Base-by-base conservation (phyloP, 176 grass and related monocot genomes). In the Miscanthus lutarioriparius region DNA sequence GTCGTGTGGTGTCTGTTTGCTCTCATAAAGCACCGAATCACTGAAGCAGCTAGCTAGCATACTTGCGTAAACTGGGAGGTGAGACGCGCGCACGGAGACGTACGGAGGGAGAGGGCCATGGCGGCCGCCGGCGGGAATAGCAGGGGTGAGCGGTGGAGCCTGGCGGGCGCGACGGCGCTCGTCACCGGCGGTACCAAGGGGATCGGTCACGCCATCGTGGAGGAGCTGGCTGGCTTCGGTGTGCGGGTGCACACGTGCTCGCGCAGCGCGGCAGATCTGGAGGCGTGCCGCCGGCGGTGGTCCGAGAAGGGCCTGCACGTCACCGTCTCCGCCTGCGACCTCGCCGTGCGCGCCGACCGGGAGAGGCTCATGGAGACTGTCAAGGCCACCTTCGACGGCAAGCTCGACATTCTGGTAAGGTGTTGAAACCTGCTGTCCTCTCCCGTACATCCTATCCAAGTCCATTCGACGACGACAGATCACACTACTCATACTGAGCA, bases 221-320 rank as follows among this genome's bases (percentile, higher is more conserved):
- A 91, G 43, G 80, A 91, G 33, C 80, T 91, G 0, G 85, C 79
- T 5, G 23, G 12, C 19, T 44, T 87, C 58, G 89, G 85, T 2
- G 85, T 69, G 26, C 53, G 56, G 0, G 89, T 91, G 43, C 89
- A 91, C 80, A 91, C 85, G 14, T 91, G 89, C 27, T 26, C 89
- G 0, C 70, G 89, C 12, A 84, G 41, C 37, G 80, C 56, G 11
- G 80, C 25, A 0, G 85, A 87, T 8, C 74, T 91, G 15, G 79
- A 87, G 22, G 54, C 76, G 37, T 70, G 80, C 74, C 35, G 74
- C 80, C 80, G 74, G 78, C 77, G 44, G 41, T 75, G 82, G 82
- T 58, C 32, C 4, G 71, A 32, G 28, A 75, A 10, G 73, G 73
- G 39, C 20, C 27, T 65, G 1, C 0, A 4, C 22, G 86, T 59